Evolutionary conservation across 2,329 filamentous ascomycete genomes (phyloP).

Genomic region (Hymenoscyphus scutula): DNA sequence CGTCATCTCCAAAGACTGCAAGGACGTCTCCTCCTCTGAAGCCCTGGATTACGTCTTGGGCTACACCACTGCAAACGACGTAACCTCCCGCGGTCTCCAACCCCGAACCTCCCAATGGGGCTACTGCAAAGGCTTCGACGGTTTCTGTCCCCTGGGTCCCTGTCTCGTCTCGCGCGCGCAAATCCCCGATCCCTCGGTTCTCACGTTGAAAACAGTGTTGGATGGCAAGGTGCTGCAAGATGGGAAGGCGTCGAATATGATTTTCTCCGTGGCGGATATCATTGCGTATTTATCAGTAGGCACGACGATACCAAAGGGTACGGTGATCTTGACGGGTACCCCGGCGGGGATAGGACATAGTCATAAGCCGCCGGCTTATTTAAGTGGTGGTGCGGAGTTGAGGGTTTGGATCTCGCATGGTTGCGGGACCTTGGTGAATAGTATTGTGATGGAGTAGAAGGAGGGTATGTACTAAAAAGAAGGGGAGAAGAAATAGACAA

Average conservation of each 20-base stretch:
- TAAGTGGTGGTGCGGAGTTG: slow-evolving; percentile 18
- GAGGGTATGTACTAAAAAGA: background rate
- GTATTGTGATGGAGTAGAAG: background rate
- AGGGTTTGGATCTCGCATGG: background rate
- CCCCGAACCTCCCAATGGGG: slow-evolving; percentile 43
- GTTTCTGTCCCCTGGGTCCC: slow-evolving; percentile 44
- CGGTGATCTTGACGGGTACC: slow-evolving; percentile 50
- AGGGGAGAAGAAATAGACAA: background rate
- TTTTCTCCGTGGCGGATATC: slow-evolving; percentile 47
- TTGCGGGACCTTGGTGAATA: background rate
- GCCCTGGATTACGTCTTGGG: background rate
- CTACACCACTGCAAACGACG: background rate
- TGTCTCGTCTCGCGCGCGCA: slow-evolving; percentile 38
- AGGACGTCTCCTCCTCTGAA: slow-evolving; percentile 54
- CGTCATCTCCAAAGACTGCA: slow-evolving; percentile 16
- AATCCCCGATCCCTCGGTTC: background rate
- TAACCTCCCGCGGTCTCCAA: slow-evolving; percentile 38
- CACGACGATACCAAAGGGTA: slow-evolving; percentile 49
- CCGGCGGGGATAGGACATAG: slow-evolving; percentile 45
- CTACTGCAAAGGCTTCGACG: slow-evolving; percentile 46
- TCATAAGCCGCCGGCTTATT: slow-evolving; percentile 35
- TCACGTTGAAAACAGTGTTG: background rate
- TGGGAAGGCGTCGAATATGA: slow-evolving; percentile 43
- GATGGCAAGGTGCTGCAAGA: slow-evolving; percentile 38
- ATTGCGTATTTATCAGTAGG: slow-evolving; percentile 46